Percentiles rank a stretch among this genome's conserved stretches.
These are phyloP conservation scores for Sisymbrium irio DNA, from an alignment of 345 rosid genomes.

Conservation along the genomic window DNA sequence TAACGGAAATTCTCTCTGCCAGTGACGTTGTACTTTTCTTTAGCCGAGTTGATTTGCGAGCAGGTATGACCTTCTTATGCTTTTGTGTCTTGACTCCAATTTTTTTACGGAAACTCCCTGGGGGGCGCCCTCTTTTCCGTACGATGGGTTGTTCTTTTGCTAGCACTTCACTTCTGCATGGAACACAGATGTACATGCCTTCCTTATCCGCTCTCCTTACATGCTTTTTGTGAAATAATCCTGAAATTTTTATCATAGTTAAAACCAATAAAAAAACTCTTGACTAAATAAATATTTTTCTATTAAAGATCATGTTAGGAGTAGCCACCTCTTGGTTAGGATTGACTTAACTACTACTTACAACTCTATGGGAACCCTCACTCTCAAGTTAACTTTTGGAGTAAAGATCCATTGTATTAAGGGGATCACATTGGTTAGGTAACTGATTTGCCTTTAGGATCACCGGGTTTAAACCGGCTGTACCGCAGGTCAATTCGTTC, in stretches of 20 bases:
- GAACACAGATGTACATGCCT: constrained; percentile 58
- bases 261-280: not conserved
- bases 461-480: not conserved
- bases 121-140: constrained; percentile 40
- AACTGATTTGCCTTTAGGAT: constrained; percentile 4
- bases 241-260: constrained; percentile 46
- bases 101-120: constrained; percentile 39
- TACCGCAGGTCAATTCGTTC: constrained; percentile 8
- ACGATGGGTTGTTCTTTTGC: constrained; percentile 30
- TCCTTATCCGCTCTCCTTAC: constrained; percentile 55
- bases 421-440: constrained; percentile 8
- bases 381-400: constrained; percentile 2
- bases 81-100: constrained; percentile 43
- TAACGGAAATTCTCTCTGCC: constrained; percentile 37
- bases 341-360: constrained; percentile 2
- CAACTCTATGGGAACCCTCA: constrained; percentile 6
- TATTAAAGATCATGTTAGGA: constrained; percentile 2
- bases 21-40: constrained; percentile 37
- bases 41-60: constrained; percentile 34
- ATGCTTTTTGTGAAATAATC: constrained; percentile 78
- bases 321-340: not conserved
- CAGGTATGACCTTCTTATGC: constrained; percentile 32
- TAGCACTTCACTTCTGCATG: constrained; percentile 49
- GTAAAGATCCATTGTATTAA: not conserved
- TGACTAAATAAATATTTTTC: not conserved